A percentile compares a stretch with the other conserved stretches of the same genome.
Conservation (phyloP, 2,329 filamentous ascomycete species). For the Paraconiothyrium brasiliense region DNA sequence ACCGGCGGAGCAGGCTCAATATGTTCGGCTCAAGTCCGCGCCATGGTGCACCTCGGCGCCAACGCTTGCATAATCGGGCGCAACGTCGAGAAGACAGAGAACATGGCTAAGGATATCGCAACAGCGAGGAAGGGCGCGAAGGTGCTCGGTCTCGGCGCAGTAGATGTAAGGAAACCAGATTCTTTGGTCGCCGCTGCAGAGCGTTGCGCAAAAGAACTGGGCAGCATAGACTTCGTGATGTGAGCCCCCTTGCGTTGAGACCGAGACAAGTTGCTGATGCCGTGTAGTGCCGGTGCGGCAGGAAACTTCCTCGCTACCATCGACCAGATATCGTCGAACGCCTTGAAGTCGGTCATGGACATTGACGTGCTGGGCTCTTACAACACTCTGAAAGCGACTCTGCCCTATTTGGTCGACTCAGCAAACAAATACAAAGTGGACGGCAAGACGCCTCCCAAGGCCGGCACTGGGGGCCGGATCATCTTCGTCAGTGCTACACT, state of each 20-base stretch:
- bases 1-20: conserved; percentile 95
- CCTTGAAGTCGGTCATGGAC: conserved; percentile 94
- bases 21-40: conserved; percentile 91
- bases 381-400: conserved; percentile 91
- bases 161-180: conserved; percentile 74
- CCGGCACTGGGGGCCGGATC: conserved; percentile 79
- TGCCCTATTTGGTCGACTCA: conserved; percentile 83
- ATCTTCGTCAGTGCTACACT: conserved; percentile 91
- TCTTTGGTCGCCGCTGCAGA: conserved; percentile 78
- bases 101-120: conserved; percentile 81
- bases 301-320: conserved; percentile 95
- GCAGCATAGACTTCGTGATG: conserved; percentile 92
- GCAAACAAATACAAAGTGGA: conserved; percentile 70
- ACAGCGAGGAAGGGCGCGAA: conserved; percentile 79
- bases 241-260: conserved; percentile 55
- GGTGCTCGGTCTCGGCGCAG: conserved; percentile 82
- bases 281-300: conserved; percentile 81
- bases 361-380: conserved; percentile 95
- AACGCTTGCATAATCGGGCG: conserved; percentile 95
- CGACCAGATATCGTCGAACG: conserved; percentile 81
- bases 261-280: conserved; percentile 24
- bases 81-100: conserved; percentile 86
- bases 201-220: conserved; percentile 81
- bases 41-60: conserved; percentile 88
- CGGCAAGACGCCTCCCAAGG: conserved; percentile 57